Conservation (phyloP, 495 filamentous ascomycete genomes). For the Viridothelium virens region DNA sequence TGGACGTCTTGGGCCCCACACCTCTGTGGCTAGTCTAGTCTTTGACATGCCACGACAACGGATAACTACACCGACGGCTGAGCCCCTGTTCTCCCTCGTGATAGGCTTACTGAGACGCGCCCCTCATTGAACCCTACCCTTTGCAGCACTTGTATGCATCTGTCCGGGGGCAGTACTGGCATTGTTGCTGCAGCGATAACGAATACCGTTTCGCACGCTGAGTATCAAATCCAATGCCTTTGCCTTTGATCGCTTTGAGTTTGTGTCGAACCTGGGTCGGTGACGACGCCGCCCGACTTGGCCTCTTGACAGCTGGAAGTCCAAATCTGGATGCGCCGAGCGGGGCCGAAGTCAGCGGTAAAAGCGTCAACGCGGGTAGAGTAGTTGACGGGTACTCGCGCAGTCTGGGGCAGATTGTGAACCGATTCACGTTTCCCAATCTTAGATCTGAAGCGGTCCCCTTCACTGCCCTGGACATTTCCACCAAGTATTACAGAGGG, state of each 20-base stretch:
- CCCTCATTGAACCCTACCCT: not conserved
- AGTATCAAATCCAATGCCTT: slow-evolving; percentile 8
- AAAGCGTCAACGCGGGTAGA: slow-evolving; percentile 10
- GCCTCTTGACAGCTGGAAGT: slow-evolving; percentile 4
- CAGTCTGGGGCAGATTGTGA: slow-evolving; percentile 10
- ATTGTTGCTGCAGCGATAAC: slow-evolving; percentile 8
- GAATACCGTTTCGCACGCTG: not conserved
- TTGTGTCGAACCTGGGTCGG: not conserved
- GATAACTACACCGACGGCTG: not conserved
- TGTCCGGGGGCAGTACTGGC: slow-evolving; percentile 1
- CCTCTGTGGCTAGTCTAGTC: slow-evolving; percentile 6
- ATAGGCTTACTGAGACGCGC: slow-evolving; percentile 4
- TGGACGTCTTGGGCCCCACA: slow-evolving; percentile 5
- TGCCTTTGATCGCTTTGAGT: not conserved
- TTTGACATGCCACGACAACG: slow-evolving; percentile 10
- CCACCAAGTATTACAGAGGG: not conserved
- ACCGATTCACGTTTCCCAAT: not conserved
- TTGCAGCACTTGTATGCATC: not conserved
- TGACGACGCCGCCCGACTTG: slow-evolving; percentile 5
- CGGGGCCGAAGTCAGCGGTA: slow-evolving; percentile 10
- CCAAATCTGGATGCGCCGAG: not conserved
- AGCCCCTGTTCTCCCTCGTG: slow-evolving; percentile 1
- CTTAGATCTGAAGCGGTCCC: not conserved
- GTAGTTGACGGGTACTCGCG: not conserved
- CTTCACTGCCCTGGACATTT: not conserved